Percentiles rank a stretch among this genome's conserved stretches.
phyloP scores from a whole-genome alignment of 306 rosid species.

The Boehmeria nivea region DNA sequence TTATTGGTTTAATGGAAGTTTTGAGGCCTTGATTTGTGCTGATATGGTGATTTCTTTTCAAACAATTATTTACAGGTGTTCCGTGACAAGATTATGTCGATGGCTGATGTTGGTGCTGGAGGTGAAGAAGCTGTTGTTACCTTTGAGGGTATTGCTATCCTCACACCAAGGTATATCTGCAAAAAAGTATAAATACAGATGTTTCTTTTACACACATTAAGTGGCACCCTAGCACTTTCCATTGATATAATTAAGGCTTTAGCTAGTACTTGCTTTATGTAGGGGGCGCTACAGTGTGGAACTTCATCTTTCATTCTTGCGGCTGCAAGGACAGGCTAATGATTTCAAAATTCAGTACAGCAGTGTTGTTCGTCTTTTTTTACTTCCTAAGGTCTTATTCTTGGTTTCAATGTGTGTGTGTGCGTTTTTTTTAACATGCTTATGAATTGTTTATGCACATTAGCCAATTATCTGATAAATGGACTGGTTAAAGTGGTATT shows the following conservation, averaged over 20 bases:
- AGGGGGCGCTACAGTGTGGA: conserved; percentile 98
- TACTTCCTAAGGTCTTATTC: conserved; percentile 85
- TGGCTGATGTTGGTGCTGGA: conserved; percentile 95
- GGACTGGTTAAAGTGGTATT: conserved; percentile 1
- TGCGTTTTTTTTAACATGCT: neutral
- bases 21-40: conserved; percentile 7
- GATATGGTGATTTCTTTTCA: conserved; percentile 20
- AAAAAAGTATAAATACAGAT: neutral
- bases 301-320: conserved; percentile 83
- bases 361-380: conserved; percentile 90
- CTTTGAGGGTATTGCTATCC: conserved; percentile 97
- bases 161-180: conserved; percentile 79
- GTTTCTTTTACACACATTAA: no score
- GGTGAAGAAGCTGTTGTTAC: conserved; percentile 95
- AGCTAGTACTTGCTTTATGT: conserved; percentile 25
- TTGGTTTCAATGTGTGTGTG: conserved; percentile 8
- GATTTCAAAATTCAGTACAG: conserved; percentile 98
- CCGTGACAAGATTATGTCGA: conserved; percentile 84
- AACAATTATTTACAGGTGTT: conserved; percentile 53
- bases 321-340: conserved; percentile 96
- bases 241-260: conserved; percentile 16
- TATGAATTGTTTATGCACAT: conserved; percentile 6
- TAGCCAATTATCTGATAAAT: neutral
- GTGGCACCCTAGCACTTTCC: no score
- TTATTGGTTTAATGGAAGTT: neutral